These are phyloP conservation scores for Cyclocybe aegerita DNA, from an alignment of 768 basidiomycete species.

Conservation along the genomic window DNA sequence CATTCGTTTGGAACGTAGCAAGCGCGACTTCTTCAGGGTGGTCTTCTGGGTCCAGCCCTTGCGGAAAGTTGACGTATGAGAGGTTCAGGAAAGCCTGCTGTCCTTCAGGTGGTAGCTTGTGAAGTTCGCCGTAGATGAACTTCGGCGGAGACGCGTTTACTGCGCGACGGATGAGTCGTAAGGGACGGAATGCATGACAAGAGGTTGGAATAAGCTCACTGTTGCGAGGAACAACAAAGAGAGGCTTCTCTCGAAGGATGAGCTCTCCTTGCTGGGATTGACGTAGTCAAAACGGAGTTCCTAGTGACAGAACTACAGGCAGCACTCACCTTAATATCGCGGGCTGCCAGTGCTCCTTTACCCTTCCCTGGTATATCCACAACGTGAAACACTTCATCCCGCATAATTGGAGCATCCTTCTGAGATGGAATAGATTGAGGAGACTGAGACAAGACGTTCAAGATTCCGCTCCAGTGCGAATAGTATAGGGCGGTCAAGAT, in stretches of 20 bases:
- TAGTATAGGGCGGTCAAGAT: too few species aligned
- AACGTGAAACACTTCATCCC: conserved; percentile 30
- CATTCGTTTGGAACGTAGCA: conserved; percentile 69
- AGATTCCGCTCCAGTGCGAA: too few species aligned
- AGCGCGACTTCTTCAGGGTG: conserved; percentile 49
- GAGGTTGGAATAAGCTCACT: conserved; percentile 32
- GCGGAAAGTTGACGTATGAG: conserved; percentile 55
- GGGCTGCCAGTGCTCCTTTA: conserved; percentile 50
- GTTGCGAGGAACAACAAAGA: conserved; percentile 49
- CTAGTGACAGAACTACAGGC: neutral
- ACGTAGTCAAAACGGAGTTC: neutral
- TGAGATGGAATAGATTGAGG: too few species aligned
- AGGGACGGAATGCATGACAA: neutral
- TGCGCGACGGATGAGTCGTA: conserved; percentile 15
- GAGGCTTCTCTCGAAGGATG: conserved; percentile 52
- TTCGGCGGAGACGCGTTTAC: conserved; percentile 45
- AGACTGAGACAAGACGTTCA: too few species aligned
- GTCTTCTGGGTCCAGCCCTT: conserved; percentile 32
- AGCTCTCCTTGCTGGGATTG: conserved; percentile 54
- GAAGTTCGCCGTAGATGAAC: conserved; percentile 37
- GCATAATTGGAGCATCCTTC: too few species aligned
- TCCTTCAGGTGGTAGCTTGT: conserved; percentile 28
- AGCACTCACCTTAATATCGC: conserved; percentile 46
- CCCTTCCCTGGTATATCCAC: conserved; percentile 54
- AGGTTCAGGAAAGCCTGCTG: conserved; percentile 50